These are phyloP conservation scores for Solanum tacnaense DNA, from an alignment of 257 asterid species.

Conservation along the genomic window DNA sequence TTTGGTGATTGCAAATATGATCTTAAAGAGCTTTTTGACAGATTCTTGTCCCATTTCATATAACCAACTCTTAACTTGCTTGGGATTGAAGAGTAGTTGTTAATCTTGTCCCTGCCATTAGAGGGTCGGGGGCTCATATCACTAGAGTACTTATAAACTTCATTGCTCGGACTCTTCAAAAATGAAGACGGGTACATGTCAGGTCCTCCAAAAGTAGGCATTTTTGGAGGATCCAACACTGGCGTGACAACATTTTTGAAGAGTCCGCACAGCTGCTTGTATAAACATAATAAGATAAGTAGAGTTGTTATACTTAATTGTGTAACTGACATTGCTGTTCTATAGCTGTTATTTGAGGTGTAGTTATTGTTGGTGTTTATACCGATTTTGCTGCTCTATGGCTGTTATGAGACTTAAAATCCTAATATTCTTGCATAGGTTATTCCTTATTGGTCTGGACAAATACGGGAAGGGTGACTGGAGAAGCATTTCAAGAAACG, in stretches of 20 bases:
- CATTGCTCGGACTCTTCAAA: not conserved
- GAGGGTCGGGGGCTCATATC: not conserved
- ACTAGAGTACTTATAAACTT: not conserved
- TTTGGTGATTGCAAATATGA: not conserved
- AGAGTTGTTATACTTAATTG: not conserved
- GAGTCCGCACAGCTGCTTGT: not conserved
- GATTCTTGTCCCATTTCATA: not conserved
- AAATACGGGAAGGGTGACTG: constrained; percentile 87
- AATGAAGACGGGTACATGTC: not conserved
- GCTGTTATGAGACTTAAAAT: not conserved
- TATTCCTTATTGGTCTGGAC: constrained; percentile 61
- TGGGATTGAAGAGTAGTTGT: not conserved
- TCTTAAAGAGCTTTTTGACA: not conserved
- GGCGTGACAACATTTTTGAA: not conserved
- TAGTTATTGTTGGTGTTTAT: not conserved
- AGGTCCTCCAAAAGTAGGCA: not conserved
- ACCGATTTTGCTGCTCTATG: not conserved
- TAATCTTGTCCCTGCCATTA: not conserved
- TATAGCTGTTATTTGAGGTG: not conserved
- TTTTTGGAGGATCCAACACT: not conserved
- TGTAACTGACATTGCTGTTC: not conserved
- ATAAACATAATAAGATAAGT: not conserved
- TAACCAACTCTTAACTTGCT: not conserved
- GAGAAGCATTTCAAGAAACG: constrained; percentile 91
- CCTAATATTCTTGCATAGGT: constrained; percentile 18